Base-by-base conservation (phyloP, 2,329 filamentous ascomycete species). In the Colletotrichum navitas region DNA sequence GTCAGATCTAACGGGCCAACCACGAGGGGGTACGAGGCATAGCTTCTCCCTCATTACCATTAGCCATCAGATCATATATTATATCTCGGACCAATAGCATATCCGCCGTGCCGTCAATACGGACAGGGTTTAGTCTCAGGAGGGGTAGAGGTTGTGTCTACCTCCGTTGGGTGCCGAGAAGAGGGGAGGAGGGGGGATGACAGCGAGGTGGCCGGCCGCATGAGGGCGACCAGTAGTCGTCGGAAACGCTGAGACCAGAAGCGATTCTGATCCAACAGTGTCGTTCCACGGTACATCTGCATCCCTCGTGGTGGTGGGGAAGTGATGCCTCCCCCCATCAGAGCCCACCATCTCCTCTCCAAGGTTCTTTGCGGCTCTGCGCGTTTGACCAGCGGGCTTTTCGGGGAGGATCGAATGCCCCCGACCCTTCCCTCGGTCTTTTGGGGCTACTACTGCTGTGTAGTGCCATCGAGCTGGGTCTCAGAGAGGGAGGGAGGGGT, bases 21-120 rank as follows among this genome's bases (percentile, higher is more conserved):
- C 66, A 45, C 26, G 34, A n/a, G 21, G 7, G 26, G 47, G 10
- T 41, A 8, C 7, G n/a, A 2, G 43, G 39, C 34, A 34, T 18
- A 12, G 36, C 24, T 29, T 34, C 49, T 34, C n/a, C 34, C 34
- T 5, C 7, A 12, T 43, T 54, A 54, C 11, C 34, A 56, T 34
- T 26, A 34, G 32, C 34, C 14, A 64, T 68, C 66, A 58, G 34
- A 68, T 65, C 51, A 65, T 65, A 21, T 21, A 12, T 29, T 54
- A 21, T 68, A 64, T 65, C 34, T 59, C 2, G 16, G 43, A 34
- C 66, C 66, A 69, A 69, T 69, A 26, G 59, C 24, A 36, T 26
- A 45, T 34, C 52, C n/a, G 29, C 21, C 26, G 32, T 36, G 26
- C 1, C 56, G 1, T n/a, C n/a, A 14, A 16, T 26, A 47, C 16